Evolutionary conservation across 2,329 filamentous ascomycete genomes (phyloP).

Genomic region (Chrysoporthe puriensis): DNA sequence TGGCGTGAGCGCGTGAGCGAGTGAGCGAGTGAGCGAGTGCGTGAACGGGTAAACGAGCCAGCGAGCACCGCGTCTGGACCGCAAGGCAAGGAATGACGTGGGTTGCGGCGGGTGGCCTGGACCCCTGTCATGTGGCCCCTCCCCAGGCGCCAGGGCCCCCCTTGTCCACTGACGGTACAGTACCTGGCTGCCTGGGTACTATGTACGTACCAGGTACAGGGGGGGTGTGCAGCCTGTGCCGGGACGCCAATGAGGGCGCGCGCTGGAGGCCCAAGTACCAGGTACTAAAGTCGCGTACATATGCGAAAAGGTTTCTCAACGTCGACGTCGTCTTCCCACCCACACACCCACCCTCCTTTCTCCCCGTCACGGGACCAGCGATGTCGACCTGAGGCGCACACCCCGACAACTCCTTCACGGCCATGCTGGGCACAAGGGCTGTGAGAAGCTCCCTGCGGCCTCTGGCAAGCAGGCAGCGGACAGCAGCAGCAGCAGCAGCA

Average conservation of each 20-base stretch:
- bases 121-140: constrained; percentile 3
- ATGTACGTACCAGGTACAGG: no score
- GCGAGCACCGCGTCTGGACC: no score
- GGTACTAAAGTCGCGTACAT: no score
- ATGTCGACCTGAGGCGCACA: constrained; percentile 1
- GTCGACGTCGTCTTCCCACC: neutral
- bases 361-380: neutral
- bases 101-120: constrained; percentile 9
- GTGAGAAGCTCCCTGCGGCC: constrained; percentile 28
- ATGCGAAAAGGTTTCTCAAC: neutral
- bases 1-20: no score
- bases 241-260: no score
- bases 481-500: no score
- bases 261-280: no score
- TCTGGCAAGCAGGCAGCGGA: neutral
- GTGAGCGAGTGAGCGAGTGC: no score
- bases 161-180: neutral
- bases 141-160: no score
- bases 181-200: neutral
- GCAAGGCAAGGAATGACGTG: constrained; percentile 8
- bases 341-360: neutral
- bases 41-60: no score
- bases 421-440: constrained; percentile 36
- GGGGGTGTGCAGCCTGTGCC: no score
- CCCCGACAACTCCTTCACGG: constrained; percentile 15